Evolutionary conservation across 2,329 filamentous ascomycete genomes (phyloP).

Genomic region (Raffaelea arxii): DNA sequence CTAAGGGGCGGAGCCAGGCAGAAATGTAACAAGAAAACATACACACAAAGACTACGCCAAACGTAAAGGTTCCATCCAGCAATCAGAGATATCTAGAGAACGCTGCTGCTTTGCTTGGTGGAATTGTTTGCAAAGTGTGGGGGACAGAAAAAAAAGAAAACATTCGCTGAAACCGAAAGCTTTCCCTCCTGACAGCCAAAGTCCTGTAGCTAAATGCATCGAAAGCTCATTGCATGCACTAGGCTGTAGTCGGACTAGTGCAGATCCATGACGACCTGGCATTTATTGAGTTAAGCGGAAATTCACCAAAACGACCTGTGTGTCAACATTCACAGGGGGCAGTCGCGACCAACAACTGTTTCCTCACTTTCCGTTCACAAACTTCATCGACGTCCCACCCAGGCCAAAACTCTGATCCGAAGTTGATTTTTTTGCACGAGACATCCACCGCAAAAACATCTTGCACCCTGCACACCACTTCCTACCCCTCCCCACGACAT

Average conservation of each 20-base stretch:
- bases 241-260: background rate
- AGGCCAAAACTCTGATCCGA: background rate
- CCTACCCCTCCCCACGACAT: background rate
- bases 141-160: background rate
- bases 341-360: background rate
- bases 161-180: no score
- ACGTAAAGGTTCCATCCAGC: no score
- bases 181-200: no score
- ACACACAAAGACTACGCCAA: no score
- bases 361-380: background rate
- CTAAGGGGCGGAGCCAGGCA: no score
- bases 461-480: background rate
- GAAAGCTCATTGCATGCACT: background rate
- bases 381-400: no score
- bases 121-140: background rate
- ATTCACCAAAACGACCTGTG: background rate
- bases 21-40: background rate
- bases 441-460: background rate
- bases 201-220: no score
- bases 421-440: background rate
- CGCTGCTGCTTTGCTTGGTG: no score
- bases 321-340: background rate
- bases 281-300: background rate
- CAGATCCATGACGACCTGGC: background rate
- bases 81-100: no score